Base-by-base conservation (phyloP, 805 yeast species). In the Saccharomyces cerevisiae region DNA sequence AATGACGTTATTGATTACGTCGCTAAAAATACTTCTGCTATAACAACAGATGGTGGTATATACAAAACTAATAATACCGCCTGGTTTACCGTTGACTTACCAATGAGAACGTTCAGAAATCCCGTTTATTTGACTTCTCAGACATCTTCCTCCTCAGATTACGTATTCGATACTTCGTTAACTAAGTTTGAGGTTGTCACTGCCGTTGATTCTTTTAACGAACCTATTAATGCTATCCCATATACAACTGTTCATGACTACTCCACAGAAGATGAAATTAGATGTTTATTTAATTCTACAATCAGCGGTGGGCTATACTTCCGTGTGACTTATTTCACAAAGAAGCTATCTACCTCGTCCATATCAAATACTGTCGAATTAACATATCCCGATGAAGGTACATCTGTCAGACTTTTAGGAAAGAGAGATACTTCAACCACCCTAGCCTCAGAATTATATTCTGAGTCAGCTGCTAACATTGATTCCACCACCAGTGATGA, bases 71-170 rank as follows among this genome's bases (percentile, higher is more conserved):
- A 63, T 52, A 60, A 54, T 11, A 61, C 65, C 9, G 66, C 66
- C 4, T 67, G 68, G 63, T 68, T 66, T 53, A 61, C 65, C 3
- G 59, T 65, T 21, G 64, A 65, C 47, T 54, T 68, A 13, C 72
- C 72, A 48, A 24, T 63, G 13, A 46, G 56, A 14, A 53, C 57
- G 26, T 57, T 66, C 27, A 51, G 52, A 11, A 53, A 55, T 10
- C 53, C 65, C 10, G 46, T 64, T 8, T 53, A 55, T 24, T 60
- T 68, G 36, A 57, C 56, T 32, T 60, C 70, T 22, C 50, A 53
- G 2, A 59, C 60, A 24, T 53, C 55, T n/a, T 48, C 51, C 13
- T 52, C 48, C 14, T 31, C 58, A 30, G 55, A 53, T 13, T 66
- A 57, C 56, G 43, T 49, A 27, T 67, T 61, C 51, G 57, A 65